These are phyloP conservation scores for Ustilago bromivora DNA, from an alignment of 1,284 basidiomycete genomes.

Conservation along the genomic window DNA sequence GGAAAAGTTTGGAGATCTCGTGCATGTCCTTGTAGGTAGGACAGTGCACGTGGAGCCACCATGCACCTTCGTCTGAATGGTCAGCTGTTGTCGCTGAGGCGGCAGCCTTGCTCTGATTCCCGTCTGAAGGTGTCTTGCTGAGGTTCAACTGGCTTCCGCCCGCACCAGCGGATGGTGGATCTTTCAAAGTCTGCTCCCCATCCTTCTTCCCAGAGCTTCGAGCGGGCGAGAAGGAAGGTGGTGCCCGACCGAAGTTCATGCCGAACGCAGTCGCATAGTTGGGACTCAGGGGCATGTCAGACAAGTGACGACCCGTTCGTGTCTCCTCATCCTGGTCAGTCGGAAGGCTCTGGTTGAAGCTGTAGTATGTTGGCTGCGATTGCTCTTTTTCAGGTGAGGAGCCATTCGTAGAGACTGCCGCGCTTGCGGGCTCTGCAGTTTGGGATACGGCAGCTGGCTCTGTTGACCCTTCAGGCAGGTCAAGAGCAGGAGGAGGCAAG, in stretches of 20 bases:
- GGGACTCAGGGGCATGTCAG: constrained; percentile 66
- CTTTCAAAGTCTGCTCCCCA: background rate
- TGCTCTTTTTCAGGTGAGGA: constrained; percentile 12
- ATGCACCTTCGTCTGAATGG: constrained; percentile 71
- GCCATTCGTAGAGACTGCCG: background rate
- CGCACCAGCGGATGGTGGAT: background rate
- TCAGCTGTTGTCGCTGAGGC: constrained; percentile 7
- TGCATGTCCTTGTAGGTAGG: constrained; percentile 91
- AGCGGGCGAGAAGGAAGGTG: constrained; percentile 9
- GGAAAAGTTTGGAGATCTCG: constrained; percentile 87
- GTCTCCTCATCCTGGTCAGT: constrained; percentile 57
- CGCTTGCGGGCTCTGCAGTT: background rate
- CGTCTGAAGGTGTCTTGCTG: constrained; percentile 13
- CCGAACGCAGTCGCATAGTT: constrained; percentile 44
- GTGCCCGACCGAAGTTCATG: constrained; percentile 43
- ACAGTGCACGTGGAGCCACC: constrained; percentile 93
- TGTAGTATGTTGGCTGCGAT: constrained; percentile 5
- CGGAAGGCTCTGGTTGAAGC: constrained; percentile 29
- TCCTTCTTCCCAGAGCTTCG: background rate
- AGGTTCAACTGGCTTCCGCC: constrained; percentile 8
- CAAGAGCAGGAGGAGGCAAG: constrained; percentile 63
- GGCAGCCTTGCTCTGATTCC: constrained; percentile 16
- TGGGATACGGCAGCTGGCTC: background rate
- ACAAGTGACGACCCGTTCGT: constrained; percentile 61
- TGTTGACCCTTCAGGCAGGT: constrained; percentile 28